phyloP scores from a whole-genome alignment of 1,284 basidiomycete species.

The Rhodotorula sp. region DNA sequence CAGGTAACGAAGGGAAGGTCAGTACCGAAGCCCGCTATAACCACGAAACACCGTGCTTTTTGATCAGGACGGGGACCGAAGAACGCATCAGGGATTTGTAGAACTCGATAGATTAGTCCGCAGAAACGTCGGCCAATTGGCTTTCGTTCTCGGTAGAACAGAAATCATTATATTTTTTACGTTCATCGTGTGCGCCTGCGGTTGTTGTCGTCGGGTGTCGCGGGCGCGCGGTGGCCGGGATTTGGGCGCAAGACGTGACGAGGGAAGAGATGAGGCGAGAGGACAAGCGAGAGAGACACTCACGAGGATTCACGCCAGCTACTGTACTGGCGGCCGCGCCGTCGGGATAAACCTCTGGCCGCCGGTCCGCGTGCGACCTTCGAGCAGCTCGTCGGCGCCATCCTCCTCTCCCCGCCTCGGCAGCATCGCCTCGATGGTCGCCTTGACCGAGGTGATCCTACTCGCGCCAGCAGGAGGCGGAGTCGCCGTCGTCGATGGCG shows the following conservation, averaged over 20 bases:
- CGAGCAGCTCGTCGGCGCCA: neutral
- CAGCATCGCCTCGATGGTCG: conserved; percentile 46
- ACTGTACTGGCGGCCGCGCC: conserved; percentile 29
- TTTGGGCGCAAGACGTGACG: too few relatives aligned
- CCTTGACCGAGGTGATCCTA: conserved; percentile 45
- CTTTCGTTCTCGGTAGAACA: conserved; percentile 23
- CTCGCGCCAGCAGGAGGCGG: conserved; percentile 29
- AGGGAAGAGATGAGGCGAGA: neutral
- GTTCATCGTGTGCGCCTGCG: neutral
- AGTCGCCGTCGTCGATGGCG: conserved; percentile 8
- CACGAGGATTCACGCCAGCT: neutral
- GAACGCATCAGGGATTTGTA: conserved; percentile 4
- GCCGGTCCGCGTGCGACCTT: neutral
- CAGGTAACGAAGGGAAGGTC: neutral
- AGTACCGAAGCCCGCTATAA: neutral
- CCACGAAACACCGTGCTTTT: neutral
- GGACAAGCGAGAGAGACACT: neutral
- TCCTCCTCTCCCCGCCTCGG: neutral
- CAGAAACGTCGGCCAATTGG: neutral
- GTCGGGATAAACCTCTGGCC: conserved; percentile 25
- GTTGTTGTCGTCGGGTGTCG: neutral
- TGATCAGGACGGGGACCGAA: neutral
- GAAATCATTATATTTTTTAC: conserved; percentile 18
- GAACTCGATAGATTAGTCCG: neutral
- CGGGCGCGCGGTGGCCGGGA: neutral